Percentiles rank a stretch among this genome's conserved stretches.
Conservation (phyloP, 2,329 filamentous ascomycete genomes). For the Aspergillus neoniger region DNA sequence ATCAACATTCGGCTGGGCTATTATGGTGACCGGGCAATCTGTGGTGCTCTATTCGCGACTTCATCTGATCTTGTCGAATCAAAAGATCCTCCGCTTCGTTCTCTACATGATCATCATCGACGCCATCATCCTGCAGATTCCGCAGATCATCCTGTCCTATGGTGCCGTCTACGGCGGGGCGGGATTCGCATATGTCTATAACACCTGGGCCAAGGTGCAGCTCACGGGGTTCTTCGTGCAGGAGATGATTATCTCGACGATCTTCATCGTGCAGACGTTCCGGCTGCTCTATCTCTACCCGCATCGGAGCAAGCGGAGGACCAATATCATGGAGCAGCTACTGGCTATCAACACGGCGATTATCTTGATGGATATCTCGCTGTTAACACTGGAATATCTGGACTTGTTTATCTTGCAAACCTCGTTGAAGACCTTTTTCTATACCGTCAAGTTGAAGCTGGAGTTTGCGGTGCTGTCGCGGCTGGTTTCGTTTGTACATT, state of each 20-base stretch:
- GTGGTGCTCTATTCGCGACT: slow-evolving; percentile 64
- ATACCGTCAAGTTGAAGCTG: slow-evolving; percentile 52
- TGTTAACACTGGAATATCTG: slow-evolving; percentile 45
- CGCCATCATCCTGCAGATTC: slow-evolving; percentile 53
- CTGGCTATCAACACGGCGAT: slow-evolving; percentile 51
- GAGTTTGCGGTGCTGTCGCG: slow-evolving; percentile 40
- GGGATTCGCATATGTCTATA: slow-evolving; percentile 37
- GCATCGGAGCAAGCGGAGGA: slow-evolving; percentile 35
- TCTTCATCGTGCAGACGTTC: slow-evolving; percentile 56
- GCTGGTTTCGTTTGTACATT: slow-evolving; percentile 7
- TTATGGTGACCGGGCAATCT: slow-evolving; percentile 63
- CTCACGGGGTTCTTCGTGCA: slow-evolving; percentile 45
- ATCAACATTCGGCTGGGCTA: slow-evolving; percentile 55
- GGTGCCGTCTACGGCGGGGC: slow-evolving; percentile 30
- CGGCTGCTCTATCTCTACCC: slow-evolving; percentile 41
- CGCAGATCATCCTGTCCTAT: slow-evolving; percentile 57
- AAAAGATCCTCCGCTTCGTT: slow-evolving; percentile 49
- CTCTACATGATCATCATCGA: slow-evolving; percentile 60
- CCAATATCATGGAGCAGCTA: slow-evolving; percentile 49
- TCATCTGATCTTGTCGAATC: slow-evolving; percentile 57
- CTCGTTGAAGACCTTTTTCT: slow-evolving; percentile 47
- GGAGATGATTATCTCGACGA: slow-evolving; percentile 46
- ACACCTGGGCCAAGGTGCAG: slow-evolving; percentile 44
- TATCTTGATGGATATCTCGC: slow-evolving; percentile 46
- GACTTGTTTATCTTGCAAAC: slow-evolving; percentile 47